Conservation (phyloP, 148 eudicot species). For the Vaccinium vitisidaea region DNA sequence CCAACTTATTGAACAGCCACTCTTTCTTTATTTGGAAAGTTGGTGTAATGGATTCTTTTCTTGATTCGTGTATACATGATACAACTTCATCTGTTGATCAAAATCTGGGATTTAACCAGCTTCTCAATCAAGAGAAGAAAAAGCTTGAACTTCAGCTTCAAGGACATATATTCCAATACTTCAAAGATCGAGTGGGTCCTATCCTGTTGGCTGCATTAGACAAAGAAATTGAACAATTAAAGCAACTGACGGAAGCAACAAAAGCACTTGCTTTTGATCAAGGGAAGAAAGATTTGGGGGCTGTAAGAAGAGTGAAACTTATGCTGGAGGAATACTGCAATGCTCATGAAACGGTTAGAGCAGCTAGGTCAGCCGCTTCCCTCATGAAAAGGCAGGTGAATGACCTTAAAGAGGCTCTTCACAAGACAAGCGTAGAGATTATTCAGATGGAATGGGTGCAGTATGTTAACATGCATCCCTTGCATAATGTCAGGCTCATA, state of each 20-base stretch:
- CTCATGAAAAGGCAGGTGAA: slow-evolving; percentile 60
- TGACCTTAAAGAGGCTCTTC: slow-evolving; percentile 75
- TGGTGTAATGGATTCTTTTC: slow-evolving; percentile 65
- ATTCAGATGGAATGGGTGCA: slow-evolving; percentile 93
- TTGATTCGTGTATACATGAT: slow-evolving; percentile 71
- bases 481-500: slow-evolving; percentile 58
- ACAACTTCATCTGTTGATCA: slow-evolving; percentile 67
- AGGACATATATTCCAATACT: slow-evolving; percentile 54
- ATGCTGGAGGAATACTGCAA: slow-evolving; percentile 89
- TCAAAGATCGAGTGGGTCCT: slow-evolving; percentile 73
- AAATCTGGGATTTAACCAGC: slow-evolving; percentile 81
- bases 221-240: slow-evolving; percentile 55
- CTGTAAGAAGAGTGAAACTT: slow-evolving; percentile 57
- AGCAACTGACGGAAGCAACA: slow-evolving; percentile 36
- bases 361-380: slow-evolving; percentile 79
- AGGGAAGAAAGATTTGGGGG: slow-evolving; percentile 38
- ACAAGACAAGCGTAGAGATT: slow-evolving; percentile 67
- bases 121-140: slow-evolving; percentile 66
- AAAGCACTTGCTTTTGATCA: slow-evolving; percentile 42
- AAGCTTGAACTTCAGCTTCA: slow-evolving; percentile 70
- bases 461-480: slow-evolving; percentile 47
- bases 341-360: slow-evolving; percentile 93
- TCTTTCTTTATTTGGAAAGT: slow-evolving; percentile 93
- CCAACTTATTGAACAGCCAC: slow-evolving; percentile 47
- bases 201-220: slow-evolving; percentile 55